Conservation (phyloP, 1,139 yeast genomes). For the Candida tropicalis region DNA sequence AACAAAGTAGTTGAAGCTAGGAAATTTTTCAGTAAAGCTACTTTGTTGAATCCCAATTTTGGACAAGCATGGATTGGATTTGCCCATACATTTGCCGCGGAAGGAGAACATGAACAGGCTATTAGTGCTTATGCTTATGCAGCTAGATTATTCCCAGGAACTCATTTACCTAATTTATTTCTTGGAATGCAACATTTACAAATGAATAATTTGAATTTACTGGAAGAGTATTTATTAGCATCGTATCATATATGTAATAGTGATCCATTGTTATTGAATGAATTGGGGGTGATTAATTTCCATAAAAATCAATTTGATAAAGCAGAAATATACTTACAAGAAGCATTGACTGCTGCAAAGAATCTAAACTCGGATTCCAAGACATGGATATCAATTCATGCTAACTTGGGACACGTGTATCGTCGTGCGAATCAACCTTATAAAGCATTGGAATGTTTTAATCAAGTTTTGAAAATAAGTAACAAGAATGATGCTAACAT, state of each 20-base stretch:
- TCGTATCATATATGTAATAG: constrained; percentile 77
- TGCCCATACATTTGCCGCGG: constrained; percentile 97
- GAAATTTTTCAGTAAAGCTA: constrained; percentile 84
- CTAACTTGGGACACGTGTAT: constrained; percentile 90
- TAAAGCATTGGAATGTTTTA: constrained; percentile 74
- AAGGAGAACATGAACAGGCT: constrained; percentile 98
- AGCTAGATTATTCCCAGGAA: constrained; percentile 90
- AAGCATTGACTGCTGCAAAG: constrained; percentile 73
- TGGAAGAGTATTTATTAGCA: constrained; percentile 82
- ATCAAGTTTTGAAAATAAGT: constrained; percentile 70
- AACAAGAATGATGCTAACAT: constrained; percentile 72
- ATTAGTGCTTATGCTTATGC: constrained; percentile 97
- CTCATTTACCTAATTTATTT: constrained; percentile 86
- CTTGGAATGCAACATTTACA: constrained; percentile 96
- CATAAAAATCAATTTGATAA: constrained; percentile 68
- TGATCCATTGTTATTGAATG: constrained; percentile 89
- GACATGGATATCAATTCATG: constrained; percentile 84
- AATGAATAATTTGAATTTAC: constrained; percentile 77
- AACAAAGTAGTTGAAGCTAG: constrained; percentile 81
- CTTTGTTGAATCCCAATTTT: constrained; percentile 84
- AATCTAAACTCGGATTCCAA: constrained; percentile 75
- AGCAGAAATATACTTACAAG: constrained; percentile 73
- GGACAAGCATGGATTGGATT: constrained; percentile 99
- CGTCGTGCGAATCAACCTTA: constrained; percentile 65
- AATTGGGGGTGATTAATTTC: constrained; percentile 86